These are phyloP conservation scores for Bryoglossum gracile DNA, from an alignment of 495 filamentous ascomycete genomes.

Conservation along the genomic window DNA sequence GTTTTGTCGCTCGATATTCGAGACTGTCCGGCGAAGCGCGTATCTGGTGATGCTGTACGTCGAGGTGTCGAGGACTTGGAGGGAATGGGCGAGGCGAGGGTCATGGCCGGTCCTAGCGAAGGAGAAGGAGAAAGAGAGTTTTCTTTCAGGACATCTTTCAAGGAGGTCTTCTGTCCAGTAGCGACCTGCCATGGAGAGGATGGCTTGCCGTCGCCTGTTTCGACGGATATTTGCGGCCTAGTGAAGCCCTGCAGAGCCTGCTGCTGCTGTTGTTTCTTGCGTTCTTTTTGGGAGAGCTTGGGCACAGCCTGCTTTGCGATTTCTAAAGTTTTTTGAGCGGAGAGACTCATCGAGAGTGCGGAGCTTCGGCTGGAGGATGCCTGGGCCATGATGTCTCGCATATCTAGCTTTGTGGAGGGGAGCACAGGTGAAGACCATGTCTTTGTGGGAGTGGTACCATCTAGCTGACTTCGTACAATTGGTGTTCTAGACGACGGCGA, in stretches of 20 bases:
- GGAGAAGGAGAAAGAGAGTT: slow-evolving; percentile 31
- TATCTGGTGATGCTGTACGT: slow-evolving; percentile 48
- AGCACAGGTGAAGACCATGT: slow-evolving; percentile 59
- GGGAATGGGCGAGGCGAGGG: slow-evolving; percentile 19
- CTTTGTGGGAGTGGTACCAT: slow-evolving; percentile 5
- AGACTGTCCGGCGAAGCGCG: slow-evolving; percentile 43
- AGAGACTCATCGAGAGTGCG: slow-evolving; percentile 65
- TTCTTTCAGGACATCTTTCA: slow-evolving; percentile 30
- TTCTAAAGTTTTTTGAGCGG: slow-evolving; percentile 40
- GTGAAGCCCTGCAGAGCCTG: slow-evolving; percentile 46
- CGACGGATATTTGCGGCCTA: slow-evolving; percentile 8
- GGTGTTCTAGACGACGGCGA: slow-evolving; percentile 5
- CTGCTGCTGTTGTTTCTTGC: slow-evolving; percentile 68
- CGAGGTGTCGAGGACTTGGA: slow-evolving; percentile 20
- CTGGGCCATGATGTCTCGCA: slow-evolving; percentile 82
- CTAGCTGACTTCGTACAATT: background rate
- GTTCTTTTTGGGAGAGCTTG: slow-evolving; percentile 83
- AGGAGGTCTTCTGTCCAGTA: slow-evolving; percentile 26
- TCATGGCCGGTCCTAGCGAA: slow-evolving; percentile 17
- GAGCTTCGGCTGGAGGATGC: slow-evolving; percentile 55
- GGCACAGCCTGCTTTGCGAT: slow-evolving; percentile 28
- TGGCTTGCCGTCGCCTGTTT: slow-evolving; percentile 20
- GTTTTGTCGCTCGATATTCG: too few species aligned
- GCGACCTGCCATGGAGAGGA: slow-evolving; percentile 69
- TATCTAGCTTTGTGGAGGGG: slow-evolving; percentile 56